Base-by-base conservation (phyloP, 441 rosid genomes). In the Erodium trifolium region DNA sequence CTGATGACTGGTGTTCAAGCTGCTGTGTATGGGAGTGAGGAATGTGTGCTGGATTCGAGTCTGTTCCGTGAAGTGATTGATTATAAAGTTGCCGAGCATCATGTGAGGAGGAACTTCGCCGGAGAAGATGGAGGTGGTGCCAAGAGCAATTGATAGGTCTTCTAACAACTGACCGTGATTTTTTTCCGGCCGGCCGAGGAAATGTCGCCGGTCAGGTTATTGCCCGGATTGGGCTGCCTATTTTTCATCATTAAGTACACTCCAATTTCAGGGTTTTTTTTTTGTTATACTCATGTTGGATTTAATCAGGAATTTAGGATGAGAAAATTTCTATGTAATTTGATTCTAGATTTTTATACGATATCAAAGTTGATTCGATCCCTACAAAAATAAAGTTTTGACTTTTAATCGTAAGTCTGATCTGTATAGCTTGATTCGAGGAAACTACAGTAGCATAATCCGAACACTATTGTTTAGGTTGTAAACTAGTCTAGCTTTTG, bases 1-100 rank as follows among this genome's bases (percentile, higher is more conserved):
- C 70, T 89, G 73, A 88, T 88, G 97, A 92, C 93, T 11, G 68
- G 96, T 39, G 92, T 91, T 66, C 96, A 91, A 74, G 97, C 97
- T 67, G 88, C 91, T 49, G 93, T 91, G 14, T 91, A 91, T 59
- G 96, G 97, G 63, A 89, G 96, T 49, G 89, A 75, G 66, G 77
- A 85, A 41, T 91, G 96, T 71, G 86, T 81, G 64, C 89, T 91
- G 18, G 96, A 91, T 74, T 65, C 94, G 9, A 72, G 19, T 64
- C 73, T 91, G 51, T 91, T 89, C 66, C 86, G 96, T 55, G 96
- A 91, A 73, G 96, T 91, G 67, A 91, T 91, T 14, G 97, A 91
- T 70, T 86, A 88, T 60, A 88, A 91, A 82, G 91, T 84, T 23
- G 88, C 91, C 1, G 97, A 91, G 79, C 97, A 89, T 79, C 88